These are phyloP conservation scores for Hura crepitans DNA, from an alignment of 441 rosid genomes.

Conservation along the genomic window DNA sequence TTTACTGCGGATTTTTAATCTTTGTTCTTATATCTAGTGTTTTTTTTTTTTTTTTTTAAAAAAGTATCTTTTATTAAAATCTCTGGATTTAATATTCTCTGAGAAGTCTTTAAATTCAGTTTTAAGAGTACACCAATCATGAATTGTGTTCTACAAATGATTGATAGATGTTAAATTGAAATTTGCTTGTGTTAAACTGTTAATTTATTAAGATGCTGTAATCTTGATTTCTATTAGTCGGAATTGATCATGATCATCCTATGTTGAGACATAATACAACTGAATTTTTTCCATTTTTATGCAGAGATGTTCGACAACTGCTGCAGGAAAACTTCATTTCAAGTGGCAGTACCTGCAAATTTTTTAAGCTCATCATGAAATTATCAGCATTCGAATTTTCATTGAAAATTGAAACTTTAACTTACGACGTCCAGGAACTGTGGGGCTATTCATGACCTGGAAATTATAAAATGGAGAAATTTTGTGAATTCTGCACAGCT, in stretches of 20 bases:
- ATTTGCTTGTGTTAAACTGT: not conserved
- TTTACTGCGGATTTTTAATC: too few relatives aligned
- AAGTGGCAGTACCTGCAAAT: not conserved
- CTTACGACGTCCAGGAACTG: slow-evolving; percentile 12
- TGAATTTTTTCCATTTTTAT: not conserved
- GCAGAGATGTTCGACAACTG: slow-evolving; percentile 12
- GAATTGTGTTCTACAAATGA: not conserved
- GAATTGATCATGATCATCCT: not conserved
- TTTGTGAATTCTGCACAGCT: slow-evolving; percentile 68
- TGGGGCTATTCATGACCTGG: slow-evolving; percentile 10
- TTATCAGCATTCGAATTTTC: slow-evolving; percentile 3
- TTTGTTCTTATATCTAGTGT: too few relatives aligned
- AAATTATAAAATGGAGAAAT: slow-evolving; percentile 53
- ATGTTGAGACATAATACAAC: not conserved
- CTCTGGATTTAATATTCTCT: too few relatives aligned
- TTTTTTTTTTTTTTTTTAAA: too few relatives aligned
- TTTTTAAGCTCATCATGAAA: not conserved
- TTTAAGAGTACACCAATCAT: too few relatives aligned
- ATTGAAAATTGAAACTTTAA: not conserved
- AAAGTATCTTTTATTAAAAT: too few relatives aligned
- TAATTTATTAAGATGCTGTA: not conserved
- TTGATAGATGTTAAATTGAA: not conserved
- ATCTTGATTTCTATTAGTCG: not conserved
- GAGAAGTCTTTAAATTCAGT: too few relatives aligned
- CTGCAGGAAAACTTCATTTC: not conserved